Evolutionary conservation across 2,329 filamentous ascomycete genomes (phyloP), one percentile per base, ranked within the genome.

Genomic region (Karstenula rhodostoma): DNA sequence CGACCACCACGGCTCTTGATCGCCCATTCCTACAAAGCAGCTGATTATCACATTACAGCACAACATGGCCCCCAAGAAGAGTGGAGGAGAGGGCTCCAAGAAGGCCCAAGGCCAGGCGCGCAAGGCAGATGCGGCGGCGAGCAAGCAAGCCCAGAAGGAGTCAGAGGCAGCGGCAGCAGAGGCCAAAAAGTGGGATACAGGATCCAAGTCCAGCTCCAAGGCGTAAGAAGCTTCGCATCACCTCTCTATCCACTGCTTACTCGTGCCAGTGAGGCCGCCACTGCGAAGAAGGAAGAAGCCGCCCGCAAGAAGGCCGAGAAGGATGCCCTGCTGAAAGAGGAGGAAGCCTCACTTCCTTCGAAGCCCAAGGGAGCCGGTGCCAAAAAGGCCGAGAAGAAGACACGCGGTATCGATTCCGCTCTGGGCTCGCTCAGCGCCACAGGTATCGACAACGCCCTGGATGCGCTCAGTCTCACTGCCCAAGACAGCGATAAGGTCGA

Each of bases 381-480:
- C 79, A 91, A 90, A 76, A 85, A 86, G 50, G 79, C 78, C 22
- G 77, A 77, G 60, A 86, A 84, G 77, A 84, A 83, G 68, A 72
- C 57, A 51, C 85, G 87, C 62, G 91, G 91, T 37, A 89, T 97
- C 66, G 91, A 95, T 70, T 83, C 79, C 49, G 86, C 86, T 8
- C 74, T 79, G 1, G 77, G 82, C 4, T 77, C 80, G 9, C 63
- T 81, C 76, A 94, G 90, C 77, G 94, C 93, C 3, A 86, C 90
- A 0, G 93, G 93, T 72, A 97, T 99, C 78, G 94, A 98, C 77
- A 94, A 97, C 72, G 93, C 93, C 0, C 87, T 98, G 52, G 94
- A 97, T 71, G 93, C 93, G 3, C 86, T 98, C 29, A 88, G 87
- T 2, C 79, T 97, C 55, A 87, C 87, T 3, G 84, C 85, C 5